These are phyloP conservation scores for Sporobolomyces pararoseus DNA, from an alignment of 768 basidiomycete genomes.

Conservation along the genomic window DNA sequence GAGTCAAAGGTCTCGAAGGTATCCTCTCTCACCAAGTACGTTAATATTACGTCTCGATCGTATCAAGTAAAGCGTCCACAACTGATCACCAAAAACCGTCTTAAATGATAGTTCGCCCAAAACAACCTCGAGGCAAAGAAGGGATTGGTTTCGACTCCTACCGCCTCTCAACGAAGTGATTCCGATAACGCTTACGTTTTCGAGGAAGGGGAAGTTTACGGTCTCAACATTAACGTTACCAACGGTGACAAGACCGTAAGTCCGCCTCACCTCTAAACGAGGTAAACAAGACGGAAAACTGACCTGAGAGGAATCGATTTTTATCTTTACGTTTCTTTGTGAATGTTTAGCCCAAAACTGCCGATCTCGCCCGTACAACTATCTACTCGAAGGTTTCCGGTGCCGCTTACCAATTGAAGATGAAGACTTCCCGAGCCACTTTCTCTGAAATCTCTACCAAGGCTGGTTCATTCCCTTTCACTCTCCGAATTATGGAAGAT, in stretches of 20 bases:
- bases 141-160: conserved; percentile 70
- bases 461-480: conserved; percentile 97
- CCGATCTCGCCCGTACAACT: conserved; percentile 73
- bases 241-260: conserved; percentile 81
- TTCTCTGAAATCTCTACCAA: conserved; percentile 98
- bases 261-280: conserved; percentile 9
- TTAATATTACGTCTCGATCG: not conserved
- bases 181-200: conserved; percentile 73
- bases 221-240: conserved; percentile 84
- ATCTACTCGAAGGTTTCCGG: conserved; percentile 70
- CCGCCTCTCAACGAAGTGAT: conserved; percentile 74
- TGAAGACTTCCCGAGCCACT: conserved; percentile 93
- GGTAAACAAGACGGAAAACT: not conserved
- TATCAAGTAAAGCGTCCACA: not conserved
- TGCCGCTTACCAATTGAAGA: conserved; percentile 90
- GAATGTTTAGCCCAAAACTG: conserved; percentile 74
- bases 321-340: too few species aligned
- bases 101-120: conserved; percentile 55
- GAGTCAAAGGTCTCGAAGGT: conserved; percentile 94
- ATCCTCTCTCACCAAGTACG: conserved; percentile 39
- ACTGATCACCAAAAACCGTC: too few species aligned
- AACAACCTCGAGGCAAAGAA: conserved; percentile 92
- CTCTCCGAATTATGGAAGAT: conserved; percentile 85
- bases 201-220: conserved; percentile 90
- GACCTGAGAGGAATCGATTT: not conserved